Base-by-base conservation (phyloP, 2,329 filamentous ascomycete genomes). In the Bipolaris zeicola region DNA sequence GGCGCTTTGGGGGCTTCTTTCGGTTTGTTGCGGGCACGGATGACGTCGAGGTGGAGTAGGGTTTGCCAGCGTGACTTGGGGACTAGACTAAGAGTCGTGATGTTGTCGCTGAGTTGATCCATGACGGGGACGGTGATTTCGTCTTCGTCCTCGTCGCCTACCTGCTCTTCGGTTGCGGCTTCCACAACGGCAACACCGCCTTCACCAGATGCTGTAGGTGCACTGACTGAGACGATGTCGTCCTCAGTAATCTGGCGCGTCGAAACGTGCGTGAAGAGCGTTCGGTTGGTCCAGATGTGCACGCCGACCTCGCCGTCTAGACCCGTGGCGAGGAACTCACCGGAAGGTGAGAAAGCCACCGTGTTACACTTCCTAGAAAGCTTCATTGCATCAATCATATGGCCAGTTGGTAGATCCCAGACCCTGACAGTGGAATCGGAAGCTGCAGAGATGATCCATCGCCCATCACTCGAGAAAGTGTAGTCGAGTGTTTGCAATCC, bases 21-120 rank as follows among this genome's bases (percentile, higher is more conserved):
- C 0, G 96, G 95, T 77, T 95, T 96, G 78, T 99, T 99, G 59
- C 95, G 90, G 76, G 92, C 87, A 78, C 93, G 77, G 73, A 99
- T 96, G 24, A 92, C 80, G 71, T 99, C 95, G 2, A 99, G 83
- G 74, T 99, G 91, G 26, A 99, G 82, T 13, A 99, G 82, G 1
- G 92, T 97, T 76, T 98, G 94, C 95, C 95, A 99, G 67, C 90
- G 86, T 60, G 90, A 92, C 75, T 90, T 92, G 10, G 95, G 96
- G 4, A 98, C 89, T 48, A 98, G 77, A 75, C 91, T 96, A 54
- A 99, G 82, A 0, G 93, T 97, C 72, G 93, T 89, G 78, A 99
- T 89, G 57, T 93, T 88, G 3, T 86, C 78, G 72, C 87, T 90
- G 33, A 99, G 84, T 76, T 96, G 92, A 55, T 96, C 92, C 18